These are phyloP conservation scores for Diaporthe amygdali DNA, from an alignment of 2,329 filamentous ascomycete genomes.

Conservation along the genomic window DNA sequence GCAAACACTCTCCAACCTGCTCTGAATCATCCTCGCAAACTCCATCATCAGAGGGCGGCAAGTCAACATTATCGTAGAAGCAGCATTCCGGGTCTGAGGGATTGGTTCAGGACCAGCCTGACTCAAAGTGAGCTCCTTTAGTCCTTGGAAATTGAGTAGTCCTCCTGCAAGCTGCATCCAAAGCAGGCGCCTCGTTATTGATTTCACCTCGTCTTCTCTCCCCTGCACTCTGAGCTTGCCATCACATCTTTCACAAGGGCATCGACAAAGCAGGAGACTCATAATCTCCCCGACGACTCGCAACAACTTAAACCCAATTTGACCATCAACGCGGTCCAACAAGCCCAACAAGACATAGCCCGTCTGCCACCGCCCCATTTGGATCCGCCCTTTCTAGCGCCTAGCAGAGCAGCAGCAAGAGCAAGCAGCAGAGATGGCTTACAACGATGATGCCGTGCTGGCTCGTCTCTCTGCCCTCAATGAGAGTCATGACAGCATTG, in stretches of 20 bases:
- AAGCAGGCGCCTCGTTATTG: slow-evolving; percentile 1
- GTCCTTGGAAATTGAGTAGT: slow-evolving; percentile 8
- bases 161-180: slow-evolving; percentile 4
- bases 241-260: neutral
- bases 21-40: slow-evolving; percentile 8
- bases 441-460: slow-evolving; percentile 93
- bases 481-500: slow-evolving; percentile 96
- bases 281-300: neutral
- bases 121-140: slow-evolving; percentile 1
- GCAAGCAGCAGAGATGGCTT: slow-evolving; percentile 71
- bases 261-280: neutral
- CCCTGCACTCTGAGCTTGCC: neutral
- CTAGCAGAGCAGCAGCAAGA: neutral
- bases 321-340: neutral
- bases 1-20: slow-evolving; percentile 12
- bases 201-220: neutral
- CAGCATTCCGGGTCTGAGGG: slow-evolving; percentile 4
- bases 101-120: slow-evolving; percentile 6
- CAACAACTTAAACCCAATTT: neutral
- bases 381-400: neutral
- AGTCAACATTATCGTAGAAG: slow-evolving; percentile 15
- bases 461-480: slow-evolving; percentile 95
- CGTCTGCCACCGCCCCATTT: neutral
- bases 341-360: neutral
- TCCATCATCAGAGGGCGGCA: slow-evolving; percentile 7